Conservation (phyloP, 257 asterid genomes). For the Solanum chilense region DNA sequence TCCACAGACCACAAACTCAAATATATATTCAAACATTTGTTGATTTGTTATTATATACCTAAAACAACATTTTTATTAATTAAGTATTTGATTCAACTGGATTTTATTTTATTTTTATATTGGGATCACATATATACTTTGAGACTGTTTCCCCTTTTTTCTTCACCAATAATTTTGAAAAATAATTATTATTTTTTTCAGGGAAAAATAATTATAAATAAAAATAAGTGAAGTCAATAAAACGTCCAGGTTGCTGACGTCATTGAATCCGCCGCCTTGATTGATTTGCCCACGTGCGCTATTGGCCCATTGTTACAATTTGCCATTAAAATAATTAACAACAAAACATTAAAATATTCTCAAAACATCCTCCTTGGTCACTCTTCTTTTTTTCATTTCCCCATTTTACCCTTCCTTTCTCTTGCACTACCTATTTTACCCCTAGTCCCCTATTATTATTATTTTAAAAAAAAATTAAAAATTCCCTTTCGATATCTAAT, state of each 20-base stretch:
- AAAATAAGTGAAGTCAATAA: background rate
- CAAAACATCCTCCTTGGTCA: slow-evolving; percentile 14
- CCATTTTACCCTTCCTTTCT: background rate
- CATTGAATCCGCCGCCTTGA: slow-evolving; percentile 29
- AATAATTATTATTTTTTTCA: no score
- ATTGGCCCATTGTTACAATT: background rate
- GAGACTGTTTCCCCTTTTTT: background rate
- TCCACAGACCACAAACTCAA: no score
- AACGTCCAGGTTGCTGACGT: slow-evolving; percentile 14
- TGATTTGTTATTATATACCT: background rate
- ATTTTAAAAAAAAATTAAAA: no score
- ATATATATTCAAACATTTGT: background rate
- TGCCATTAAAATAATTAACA: background rate
- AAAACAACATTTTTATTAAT: background rate
- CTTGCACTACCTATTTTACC: background rate
- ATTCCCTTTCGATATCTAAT: background rate
- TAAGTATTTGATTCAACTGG: background rate
- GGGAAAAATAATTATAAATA: background rate
- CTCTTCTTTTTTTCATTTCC: background rate
- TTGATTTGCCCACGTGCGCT: slow-evolving; percentile 46
- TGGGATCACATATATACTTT: background rate
- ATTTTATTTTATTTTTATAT: background rate
- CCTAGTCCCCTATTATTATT: background rate
- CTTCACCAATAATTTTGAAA: background rate
- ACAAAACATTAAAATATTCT: background rate